Percentiles rank a stretch among this genome's conserved stretches.
Conservation (phyloP, 176 grass and related monocot species). For the Avena eriantha region DNA sequence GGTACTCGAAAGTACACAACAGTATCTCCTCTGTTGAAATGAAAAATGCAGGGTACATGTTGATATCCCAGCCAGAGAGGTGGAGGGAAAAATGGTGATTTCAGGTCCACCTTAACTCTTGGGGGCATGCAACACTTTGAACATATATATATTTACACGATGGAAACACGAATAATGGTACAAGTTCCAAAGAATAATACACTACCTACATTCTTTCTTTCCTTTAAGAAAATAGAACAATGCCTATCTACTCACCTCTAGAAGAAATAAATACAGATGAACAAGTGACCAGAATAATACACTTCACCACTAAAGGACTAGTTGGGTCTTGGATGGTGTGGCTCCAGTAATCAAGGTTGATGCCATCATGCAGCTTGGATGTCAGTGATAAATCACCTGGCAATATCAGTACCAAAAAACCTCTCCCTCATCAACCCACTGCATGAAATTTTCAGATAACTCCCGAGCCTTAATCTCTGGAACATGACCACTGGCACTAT, state of each 20-base stretch:
- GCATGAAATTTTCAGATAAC: conserved; percentile 60
- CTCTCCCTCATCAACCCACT: conserved; percentile 66
- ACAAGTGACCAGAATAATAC: conserved; percentile 66
- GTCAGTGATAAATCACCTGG: conserved; percentile 41
- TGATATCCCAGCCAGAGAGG: conserved; percentile 18
- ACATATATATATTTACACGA: conserved; percentile 68
- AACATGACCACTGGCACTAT: conserved; percentile 18
- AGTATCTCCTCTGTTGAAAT: conserved; percentile 20
- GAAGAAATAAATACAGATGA: conserved; percentile 36
- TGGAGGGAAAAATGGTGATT: conserved; percentile 60
- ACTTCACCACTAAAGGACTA: conserved; percentile 51
- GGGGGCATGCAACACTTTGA: conserved; percentile 15
- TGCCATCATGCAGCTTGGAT: conserved; percentile 35
- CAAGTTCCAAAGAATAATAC: conserved; percentile 66
- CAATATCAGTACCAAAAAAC: conserved; percentile 65
- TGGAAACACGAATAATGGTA: conserved; percentile 40
- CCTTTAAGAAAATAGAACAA: conserved; percentile 48
- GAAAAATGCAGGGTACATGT: conserved; percentile 50
- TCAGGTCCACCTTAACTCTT: conserved; percentile 46
- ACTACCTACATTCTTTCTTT: conserved; percentile 59
- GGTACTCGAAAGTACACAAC: conserved; percentile 19
- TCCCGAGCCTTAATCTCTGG: conserved; percentile 44
- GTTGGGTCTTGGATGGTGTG: conserved; percentile 22
- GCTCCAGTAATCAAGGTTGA: conserved; percentile 23
- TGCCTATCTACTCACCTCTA: conserved; percentile 55